Conservation (phyloP, 75 land plant species). For the Sequoia sempervirens region DNA sequence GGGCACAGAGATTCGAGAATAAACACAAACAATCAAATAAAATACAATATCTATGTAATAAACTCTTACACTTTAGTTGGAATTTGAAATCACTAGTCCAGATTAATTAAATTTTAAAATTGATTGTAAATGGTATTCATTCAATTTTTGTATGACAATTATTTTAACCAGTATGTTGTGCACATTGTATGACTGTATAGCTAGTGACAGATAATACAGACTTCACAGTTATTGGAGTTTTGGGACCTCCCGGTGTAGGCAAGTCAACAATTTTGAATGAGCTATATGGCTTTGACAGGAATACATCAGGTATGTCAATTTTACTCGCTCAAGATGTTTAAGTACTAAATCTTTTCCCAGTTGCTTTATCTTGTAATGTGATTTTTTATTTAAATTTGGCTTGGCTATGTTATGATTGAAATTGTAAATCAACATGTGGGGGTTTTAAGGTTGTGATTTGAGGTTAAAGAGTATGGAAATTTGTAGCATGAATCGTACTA, state of each 20-base stretch:
- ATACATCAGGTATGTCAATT: constrained; percentile 44
- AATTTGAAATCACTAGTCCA: background rate
- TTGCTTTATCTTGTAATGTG: background rate
- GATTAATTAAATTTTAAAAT: background rate
- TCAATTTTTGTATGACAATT: background rate
- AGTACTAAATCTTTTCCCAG: background rate
- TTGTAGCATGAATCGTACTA: background rate
- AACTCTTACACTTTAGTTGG: background rate
- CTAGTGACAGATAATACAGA: constrained; percentile 91
- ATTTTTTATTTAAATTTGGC: background rate
- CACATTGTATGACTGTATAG: constrained; percentile 35
- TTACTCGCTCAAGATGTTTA: background rate
- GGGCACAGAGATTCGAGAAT: background rate
- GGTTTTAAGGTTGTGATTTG: background rate
- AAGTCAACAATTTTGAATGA: constrained; percentile 95
- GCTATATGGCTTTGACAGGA: constrained; percentile 84
- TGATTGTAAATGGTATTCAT: background rate
- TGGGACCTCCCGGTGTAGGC: constrained; percentile 90
- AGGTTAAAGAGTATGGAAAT: background rate
- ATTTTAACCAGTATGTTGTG: background rate
- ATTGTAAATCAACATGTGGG: background rate
- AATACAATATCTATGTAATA: background rate
- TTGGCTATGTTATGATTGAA: background rate
- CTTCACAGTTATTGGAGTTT: constrained; percentile 84
- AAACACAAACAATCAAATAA: background rate